Evolutionary conservation across 768 basidiomycete species (phyloP).

Genomic region (Tulasnella sp.): DNA sequence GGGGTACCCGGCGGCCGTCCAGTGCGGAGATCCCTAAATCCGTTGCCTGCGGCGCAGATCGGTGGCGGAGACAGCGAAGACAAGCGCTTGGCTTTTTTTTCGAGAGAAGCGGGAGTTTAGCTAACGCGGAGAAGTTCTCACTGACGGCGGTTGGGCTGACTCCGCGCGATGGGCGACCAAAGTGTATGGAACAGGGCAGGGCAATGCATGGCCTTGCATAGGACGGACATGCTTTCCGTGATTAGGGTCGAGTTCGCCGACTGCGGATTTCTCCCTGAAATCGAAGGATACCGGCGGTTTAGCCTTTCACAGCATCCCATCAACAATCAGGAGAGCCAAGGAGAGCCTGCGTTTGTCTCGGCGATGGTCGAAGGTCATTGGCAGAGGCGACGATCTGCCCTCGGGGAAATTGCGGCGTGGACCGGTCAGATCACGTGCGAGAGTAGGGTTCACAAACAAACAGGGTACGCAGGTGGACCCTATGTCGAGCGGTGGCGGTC

Average conservation of each 20-base stretch:
- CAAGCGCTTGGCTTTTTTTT: background rate
- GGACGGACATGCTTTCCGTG: background rate
- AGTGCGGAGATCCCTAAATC: background rate
- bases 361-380: background rate
- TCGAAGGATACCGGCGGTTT: background rate
- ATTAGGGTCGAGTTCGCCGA: background rate
- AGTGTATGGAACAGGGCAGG: background rate
- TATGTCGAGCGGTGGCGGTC: background rate
- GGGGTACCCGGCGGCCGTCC: background rate
- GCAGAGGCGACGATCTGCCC: background rate
- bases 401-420: conserved; percentile 10
- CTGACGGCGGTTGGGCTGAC: background rate
- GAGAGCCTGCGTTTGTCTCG: background rate
- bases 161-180: background rate
- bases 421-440: background rate
- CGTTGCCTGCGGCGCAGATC: conserved; percentile 11
- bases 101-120: background rate
- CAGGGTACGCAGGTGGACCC: background rate
- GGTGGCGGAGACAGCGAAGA: background rate
- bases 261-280: background rate
- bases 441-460: background rate
- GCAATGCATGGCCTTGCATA: background rate
- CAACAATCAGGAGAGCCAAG: background rate
- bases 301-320: background rate
- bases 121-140: background rate